Percentiles rank a stretch among this genome's conserved stretches.
Conservation (phyloP, 352 stramenopile genomes). For the Globisporangium polare region DNA sequence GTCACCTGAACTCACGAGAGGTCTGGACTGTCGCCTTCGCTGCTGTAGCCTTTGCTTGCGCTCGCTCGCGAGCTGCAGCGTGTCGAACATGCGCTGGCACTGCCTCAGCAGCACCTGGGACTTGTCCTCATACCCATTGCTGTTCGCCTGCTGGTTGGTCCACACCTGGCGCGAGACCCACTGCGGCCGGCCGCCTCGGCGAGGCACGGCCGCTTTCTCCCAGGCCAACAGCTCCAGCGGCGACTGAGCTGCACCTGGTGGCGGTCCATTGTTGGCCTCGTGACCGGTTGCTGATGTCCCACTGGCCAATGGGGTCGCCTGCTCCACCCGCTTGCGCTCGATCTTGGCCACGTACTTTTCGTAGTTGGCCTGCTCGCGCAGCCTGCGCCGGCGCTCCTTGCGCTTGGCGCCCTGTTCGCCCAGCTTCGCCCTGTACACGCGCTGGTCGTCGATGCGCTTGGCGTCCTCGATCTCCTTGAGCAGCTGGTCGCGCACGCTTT, state of each 20-base stretch:
- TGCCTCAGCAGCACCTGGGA: constrained; percentile 20
- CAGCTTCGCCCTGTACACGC: constrained; percentile 41
- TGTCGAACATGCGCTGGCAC: constrained; percentile 17
- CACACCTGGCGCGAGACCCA: constrained; percentile 23
- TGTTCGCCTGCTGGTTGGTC: constrained; percentile 5
- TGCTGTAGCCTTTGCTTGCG: neutral
- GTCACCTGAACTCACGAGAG: too few relatives aligned
- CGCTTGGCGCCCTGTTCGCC: constrained; percentile 35
- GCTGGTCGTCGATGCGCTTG: constrained; percentile 45
- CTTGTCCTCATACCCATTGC: neutral
- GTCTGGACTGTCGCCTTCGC: too few relatives aligned
- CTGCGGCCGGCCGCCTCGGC: neutral
- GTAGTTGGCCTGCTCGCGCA: constrained; percentile 32
- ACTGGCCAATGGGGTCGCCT: neutral
- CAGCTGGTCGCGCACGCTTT: constrained; percentile 21
- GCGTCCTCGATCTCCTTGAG: constrained; percentile 31
- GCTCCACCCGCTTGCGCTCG: constrained; percentile 24
- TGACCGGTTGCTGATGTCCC: neutral
- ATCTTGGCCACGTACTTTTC: constrained; percentile 26
- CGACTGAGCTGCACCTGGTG: neutral
- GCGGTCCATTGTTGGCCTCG: neutral
- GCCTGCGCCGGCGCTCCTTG: constrained; percentile 29
- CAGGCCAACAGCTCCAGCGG: constrained; percentile 15
- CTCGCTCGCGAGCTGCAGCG: constrained; percentile 11
- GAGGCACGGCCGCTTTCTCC: constrained; percentile 15